Evolutionary conservation across 257 asterid species (phyloP).

Genomic region (Coffea canephora): DNA sequence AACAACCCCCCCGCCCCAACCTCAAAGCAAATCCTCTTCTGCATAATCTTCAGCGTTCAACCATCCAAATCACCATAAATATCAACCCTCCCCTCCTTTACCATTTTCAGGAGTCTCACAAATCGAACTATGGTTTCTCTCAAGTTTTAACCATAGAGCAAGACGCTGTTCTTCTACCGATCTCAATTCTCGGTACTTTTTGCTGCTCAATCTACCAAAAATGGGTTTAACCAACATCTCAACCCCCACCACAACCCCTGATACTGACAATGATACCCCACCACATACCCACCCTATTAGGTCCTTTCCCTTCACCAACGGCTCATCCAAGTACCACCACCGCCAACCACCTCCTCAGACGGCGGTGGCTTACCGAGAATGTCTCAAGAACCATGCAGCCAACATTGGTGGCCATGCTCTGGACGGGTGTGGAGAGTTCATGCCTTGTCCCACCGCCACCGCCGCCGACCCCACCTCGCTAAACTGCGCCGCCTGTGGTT

Average conservation of each 20-base stretch:
- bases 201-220: constrained; percentile 7
- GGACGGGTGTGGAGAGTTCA: constrained; percentile 87
- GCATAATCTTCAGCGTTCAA: constrained; percentile 20
- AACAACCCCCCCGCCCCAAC: constrained; percentile 12
- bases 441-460: constrained; percentile 41
- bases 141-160: constrained; percentile 10
- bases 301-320: constrained; percentile 38
- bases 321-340: constrained; percentile 25
- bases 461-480: constrained; percentile 38
- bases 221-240: constrained; percentile 47
- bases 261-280: constrained; percentile 60
- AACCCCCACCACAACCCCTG: constrained; percentile 42
- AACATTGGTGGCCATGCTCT: constrained; percentile 62
- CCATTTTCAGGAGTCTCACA: constrained; percentile 9
- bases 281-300: constrained; percentile 37
- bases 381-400: constrained; percentile 81
- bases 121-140: constrained; percentile 7
- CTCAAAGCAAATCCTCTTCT: constrained; percentile 14
- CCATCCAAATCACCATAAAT: constrained; percentile 28
- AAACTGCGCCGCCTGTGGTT: constrained; percentile 75
- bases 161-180: too few species aligned
- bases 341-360: constrained; percentile 23
- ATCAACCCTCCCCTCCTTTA: neutral
- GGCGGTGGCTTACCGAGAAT: constrained; percentile 38
- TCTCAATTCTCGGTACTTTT: neutral